A percentile compares a stretch with the other conserved stretches of the same genome.
phyloP scores from a whole-genome alignment of 768 basidiomycete species.

The Phlebiopsis gigantea region DNA sequence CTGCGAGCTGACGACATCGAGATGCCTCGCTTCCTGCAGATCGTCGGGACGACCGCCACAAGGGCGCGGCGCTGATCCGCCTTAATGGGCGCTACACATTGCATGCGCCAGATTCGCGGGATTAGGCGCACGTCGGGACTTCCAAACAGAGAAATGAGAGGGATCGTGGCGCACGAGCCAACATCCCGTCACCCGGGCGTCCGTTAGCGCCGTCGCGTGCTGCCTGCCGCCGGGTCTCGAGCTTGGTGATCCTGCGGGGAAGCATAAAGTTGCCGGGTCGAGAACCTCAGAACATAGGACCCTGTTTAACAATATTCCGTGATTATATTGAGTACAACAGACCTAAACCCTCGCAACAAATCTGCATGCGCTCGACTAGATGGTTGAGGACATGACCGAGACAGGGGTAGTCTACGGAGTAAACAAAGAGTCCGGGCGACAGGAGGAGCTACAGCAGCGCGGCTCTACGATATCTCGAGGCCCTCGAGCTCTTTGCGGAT shows the following conservation, averaged over 20 bases:
- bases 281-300: not conserved
- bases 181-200: conserved; percentile 2
- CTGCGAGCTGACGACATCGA: no score
- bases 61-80: not conserved
- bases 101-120: not conserved
- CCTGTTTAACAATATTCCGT: not conserved
- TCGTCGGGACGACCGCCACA: not conserved
- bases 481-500: conserved; percentile 73
- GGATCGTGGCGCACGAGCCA: conserved; percentile 5
- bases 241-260: not conserved
- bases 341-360: not conserved
- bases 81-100: not conserved
- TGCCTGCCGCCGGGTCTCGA: not conserved
- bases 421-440: not conserved
- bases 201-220: not conserved
- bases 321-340: conserved; percentile 3
- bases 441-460: not conserved
- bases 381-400: not conserved
- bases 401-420: not conserved
- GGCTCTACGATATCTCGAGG: conserved; percentile 24
- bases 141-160: not conserved
- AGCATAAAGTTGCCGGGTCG: not conserved
- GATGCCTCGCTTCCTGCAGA: no score
- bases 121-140: not conserved
- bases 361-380: not conserved